Conservation (phyloP, 2,329 filamentous ascomycete species). For the Balansia obtecta region DNA sequence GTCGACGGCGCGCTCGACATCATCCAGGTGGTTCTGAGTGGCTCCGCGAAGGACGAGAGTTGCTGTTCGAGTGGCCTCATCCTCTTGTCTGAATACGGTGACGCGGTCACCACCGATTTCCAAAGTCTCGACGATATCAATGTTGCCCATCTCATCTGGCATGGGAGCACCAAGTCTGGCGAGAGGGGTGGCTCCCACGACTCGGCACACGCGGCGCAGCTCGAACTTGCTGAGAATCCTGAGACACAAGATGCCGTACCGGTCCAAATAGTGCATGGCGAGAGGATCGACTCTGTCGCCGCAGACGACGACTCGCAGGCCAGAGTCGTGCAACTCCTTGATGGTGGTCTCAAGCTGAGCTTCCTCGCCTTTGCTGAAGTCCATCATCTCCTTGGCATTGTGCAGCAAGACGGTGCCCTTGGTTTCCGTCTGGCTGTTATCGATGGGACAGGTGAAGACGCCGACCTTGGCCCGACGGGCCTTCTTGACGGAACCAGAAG, state of each 20-base stretch:
- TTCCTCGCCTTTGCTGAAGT: conserved; percentile 97
- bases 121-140: conserved; percentile 91
- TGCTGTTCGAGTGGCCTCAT: conserved; percentile 81
- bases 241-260: conserved; percentile 89
- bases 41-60: conserved; percentile 90
- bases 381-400: conserved; percentile 96
- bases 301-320: conserved; percentile 80
- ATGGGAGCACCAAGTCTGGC: conserved; percentile 92
- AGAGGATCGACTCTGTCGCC: conserved; percentile 92
- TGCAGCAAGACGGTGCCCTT: conserved; percentile 96
- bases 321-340: conserved; percentile 93
- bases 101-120: conserved; percentile 98
- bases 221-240: conserved; percentile 98
- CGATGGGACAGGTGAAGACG: conserved; percentile 92
- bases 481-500: conserved; percentile 87
- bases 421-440: conserved; percentile 92
- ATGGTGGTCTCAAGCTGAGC: conserved; percentile 77
- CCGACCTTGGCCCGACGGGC: conserved; percentile 87
- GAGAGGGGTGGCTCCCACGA: conserved; percentile 92
- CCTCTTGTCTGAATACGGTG: conserved; percentile 95
- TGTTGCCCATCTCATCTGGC: conserved; percentile 97
- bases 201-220: conserved; percentile 83
- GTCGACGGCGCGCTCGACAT: conserved; percentile 92
- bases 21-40: conserved; percentile 95
- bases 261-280: conserved; percentile 94